Conservation (phyloP, 148 eudicot genomes). For the Dianthus caryophyllus region DNA sequence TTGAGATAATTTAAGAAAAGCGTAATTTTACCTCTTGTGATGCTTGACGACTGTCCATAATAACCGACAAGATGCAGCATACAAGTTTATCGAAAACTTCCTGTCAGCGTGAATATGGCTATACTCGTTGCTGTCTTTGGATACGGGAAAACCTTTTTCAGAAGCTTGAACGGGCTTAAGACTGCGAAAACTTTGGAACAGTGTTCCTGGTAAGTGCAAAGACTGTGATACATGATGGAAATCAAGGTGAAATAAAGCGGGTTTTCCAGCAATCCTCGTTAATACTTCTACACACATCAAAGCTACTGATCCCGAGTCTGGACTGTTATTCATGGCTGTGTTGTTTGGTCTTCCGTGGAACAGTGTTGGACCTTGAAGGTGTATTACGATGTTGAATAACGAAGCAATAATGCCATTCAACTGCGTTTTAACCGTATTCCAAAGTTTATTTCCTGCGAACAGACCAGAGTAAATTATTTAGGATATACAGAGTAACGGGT, state of each 20-base stretch:
- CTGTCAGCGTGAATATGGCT: constrained; percentile 39
- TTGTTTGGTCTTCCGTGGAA: constrained; percentile 31
- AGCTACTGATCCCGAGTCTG: constrained; percentile 75
- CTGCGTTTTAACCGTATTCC: constrained; percentile 48
- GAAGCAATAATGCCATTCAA: constrained; percentile 55
- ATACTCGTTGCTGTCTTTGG: constrained; percentile 23
- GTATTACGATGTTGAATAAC: constrained; percentile 67
- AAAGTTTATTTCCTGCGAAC: constrained; percentile 53
- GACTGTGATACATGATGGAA: constrained; percentile 54
- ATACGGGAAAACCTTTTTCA: constrained; percentile 15
- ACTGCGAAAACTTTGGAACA: constrained; percentile 50
- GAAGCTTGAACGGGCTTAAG: constrained; percentile 31
- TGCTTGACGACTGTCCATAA: constrained; percentile 74
- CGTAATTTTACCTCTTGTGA: constrained; percentile 49
- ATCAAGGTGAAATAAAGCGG: constrained; percentile 51
- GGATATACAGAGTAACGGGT: background rate
- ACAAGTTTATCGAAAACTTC: constrained; percentile 49
- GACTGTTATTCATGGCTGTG: constrained; percentile 27
- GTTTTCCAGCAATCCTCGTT: constrained; percentile 64
- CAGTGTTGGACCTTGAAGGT: constrained; percentile 64
- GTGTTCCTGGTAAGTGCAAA: constrained; percentile 54
- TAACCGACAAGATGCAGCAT: constrained; percentile 75
- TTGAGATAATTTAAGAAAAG: background rate
- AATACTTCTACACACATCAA: constrained; percentile 83
- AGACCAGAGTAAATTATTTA: constrained; percentile 18